phyloP scores from a whole-genome alignment of 1,139 yeast species.

The Suhomyces choctaworum region DNA sequence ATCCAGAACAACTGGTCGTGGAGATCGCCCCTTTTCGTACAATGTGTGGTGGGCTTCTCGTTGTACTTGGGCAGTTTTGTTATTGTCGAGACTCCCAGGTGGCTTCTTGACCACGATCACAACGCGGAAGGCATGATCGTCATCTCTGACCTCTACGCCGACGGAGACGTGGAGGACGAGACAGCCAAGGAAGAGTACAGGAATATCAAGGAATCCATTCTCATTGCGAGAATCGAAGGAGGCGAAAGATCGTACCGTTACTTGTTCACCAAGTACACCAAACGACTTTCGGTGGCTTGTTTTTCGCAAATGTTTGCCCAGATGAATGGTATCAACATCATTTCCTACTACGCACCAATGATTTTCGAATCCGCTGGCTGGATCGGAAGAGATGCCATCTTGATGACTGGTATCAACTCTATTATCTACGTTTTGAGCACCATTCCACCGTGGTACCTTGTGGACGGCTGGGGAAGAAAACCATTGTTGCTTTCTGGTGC shows the following conservation, averaged over 20 bases:
- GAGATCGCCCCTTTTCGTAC: constrained; percentile 78
- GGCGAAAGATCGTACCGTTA: constrained; percentile 62
- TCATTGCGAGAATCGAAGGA: constrained; percentile 76
- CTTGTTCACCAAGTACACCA: constrained; percentile 62
- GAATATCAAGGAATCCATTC: constrained; percentile 45
- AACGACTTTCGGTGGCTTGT: constrained; percentile 85
- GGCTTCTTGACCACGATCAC: constrained; percentile 85
- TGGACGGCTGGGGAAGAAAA: constrained; percentile 89
- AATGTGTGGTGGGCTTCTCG: constrained; percentile 70
- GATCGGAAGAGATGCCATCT: constrained; percentile 82
- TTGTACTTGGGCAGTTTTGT: constrained; percentile 71
- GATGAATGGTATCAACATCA: constrained; percentile 88
- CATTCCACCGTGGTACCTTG: constrained; percentile 87
- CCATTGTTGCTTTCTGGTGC: constrained; percentile 80
- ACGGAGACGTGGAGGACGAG: constrained; percentile 40
- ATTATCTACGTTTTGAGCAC: constrained; percentile 73
- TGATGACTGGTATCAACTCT: constrained; percentile 91
- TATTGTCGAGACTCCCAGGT: constrained; percentile 86
- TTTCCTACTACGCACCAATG: constrained; percentile 89
- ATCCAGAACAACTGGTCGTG: constrained; percentile 59
- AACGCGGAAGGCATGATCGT: constrained; percentile 77
- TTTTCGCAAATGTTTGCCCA: constrained; percentile 91
- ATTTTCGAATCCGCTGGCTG: constrained; percentile 96
- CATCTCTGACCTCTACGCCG: constrained; percentile 47
- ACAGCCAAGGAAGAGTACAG: constrained; percentile 27